Evolutionary conservation across 129 eudicot species (phyloP).

Genomic region (Artemisia argyi): DNA sequence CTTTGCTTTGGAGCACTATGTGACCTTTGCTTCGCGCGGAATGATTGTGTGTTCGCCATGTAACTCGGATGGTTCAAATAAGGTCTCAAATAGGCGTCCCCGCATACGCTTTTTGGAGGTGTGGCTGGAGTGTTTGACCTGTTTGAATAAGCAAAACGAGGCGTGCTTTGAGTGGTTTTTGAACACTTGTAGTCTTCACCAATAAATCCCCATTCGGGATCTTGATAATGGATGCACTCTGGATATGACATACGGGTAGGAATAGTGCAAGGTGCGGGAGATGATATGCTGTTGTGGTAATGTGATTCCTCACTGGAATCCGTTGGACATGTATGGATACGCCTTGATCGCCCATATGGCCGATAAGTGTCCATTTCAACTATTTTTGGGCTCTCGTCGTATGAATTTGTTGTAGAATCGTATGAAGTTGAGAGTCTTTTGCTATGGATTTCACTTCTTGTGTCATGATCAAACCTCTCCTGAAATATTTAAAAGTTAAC

Average conservation of each 20-base stretch:
- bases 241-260: slow-evolving; percentile 52
- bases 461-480: slow-evolving; percentile 76
- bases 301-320: slow-evolving; percentile 61
- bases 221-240: slow-evolving; percentile 41
- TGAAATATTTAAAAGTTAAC: slow-evolving; percentile 19
- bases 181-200: slow-evolving; percentile 50
- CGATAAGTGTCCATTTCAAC: slow-evolving; percentile 81
- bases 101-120: slow-evolving; percentile 81
- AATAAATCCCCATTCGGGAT: slow-evolving; percentile 58
- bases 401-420: slow-evolving; percentile 37
- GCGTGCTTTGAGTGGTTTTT: slow-evolving; percentile 79
- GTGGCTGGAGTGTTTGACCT: slow-evolving; percentile 48
- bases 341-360: slow-evolving; percentile 64
- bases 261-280: slow-evolving; percentile 46
- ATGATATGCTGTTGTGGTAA: slow-evolving; percentile 46
- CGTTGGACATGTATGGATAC: slow-evolving; percentile 50
- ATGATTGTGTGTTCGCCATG: slow-evolving; percentile 87
- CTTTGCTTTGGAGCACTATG: slow-evolving; percentile 91
- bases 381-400: slow-evolving; percentile 73
- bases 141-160: slow-evolving; percentile 50
- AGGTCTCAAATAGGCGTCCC: slow-evolving; percentile 57
- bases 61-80: slow-evolving; percentile 65
- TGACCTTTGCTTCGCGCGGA: slow-evolving; percentile 72
- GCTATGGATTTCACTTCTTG: slow-evolving; percentile 40
- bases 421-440: slow-evolving; percentile 40